Percentiles rank a stretch among this genome's conserved stretches.
Conservation (phyloP, 202 grass and related monocot species). For the Elaeis oleifera region DNA sequence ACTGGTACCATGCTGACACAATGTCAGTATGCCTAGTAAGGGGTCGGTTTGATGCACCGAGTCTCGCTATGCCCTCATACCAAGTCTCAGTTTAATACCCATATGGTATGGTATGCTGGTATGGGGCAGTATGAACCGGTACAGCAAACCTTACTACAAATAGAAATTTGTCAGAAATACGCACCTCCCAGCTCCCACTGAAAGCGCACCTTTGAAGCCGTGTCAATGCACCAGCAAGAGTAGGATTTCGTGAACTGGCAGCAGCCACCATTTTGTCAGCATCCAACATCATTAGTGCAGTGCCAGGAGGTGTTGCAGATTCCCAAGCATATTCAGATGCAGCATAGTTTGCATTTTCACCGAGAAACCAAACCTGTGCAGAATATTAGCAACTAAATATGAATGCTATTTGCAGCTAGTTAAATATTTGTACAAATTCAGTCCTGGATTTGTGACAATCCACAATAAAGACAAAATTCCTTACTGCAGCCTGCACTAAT, state of each 20-base stretch:
- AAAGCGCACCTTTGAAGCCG: constrained; percentile 97
- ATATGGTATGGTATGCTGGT: no score
- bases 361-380: constrained; percentile 92
- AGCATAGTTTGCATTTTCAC: constrained; percentile 99
- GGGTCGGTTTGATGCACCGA: no score
- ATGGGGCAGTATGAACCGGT: no score
- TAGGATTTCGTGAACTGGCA: constrained; percentile 96
- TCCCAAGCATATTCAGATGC: constrained; percentile 99
- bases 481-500: constrained; percentile 98
- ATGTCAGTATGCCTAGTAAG: no score
- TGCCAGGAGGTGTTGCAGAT: constrained; percentile 88
- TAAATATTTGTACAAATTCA: no score
- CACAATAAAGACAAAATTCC: constrained; percentile 17
- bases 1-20: no score
- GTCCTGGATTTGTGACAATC: no score
- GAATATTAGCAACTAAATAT: constrained; percentile 14
- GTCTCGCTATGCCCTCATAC: no score
- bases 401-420: not conserved
- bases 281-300: constrained; percentile 99
- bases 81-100: no score
- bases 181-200: constrained; percentile 98
- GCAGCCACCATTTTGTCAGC: constrained; percentile 99
- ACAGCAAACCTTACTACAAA: not conserved
- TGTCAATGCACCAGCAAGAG: constrained; percentile 89
- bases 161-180: not conserved